Percentiles rank a stretch among this genome's conserved stretches.
Conservation (phyloP, 768 basidiomycete genomes). For the Pulveroboletus sp. region DNA sequence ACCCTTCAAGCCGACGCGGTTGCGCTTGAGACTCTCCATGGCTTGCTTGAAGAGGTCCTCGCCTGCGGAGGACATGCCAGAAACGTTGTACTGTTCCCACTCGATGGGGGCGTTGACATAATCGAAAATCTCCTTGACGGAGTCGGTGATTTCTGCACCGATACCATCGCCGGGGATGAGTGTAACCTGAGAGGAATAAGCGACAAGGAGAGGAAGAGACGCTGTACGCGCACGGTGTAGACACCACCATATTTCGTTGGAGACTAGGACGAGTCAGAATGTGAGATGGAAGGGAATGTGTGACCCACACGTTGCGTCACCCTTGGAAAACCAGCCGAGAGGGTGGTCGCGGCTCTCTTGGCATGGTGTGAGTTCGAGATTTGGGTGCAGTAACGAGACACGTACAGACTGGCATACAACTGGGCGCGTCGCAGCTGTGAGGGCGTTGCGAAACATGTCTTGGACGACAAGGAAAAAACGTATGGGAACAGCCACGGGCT, state of each 20-base stretch:
- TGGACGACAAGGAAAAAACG: constrained; percentile 18
- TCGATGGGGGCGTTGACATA: constrained; percentile 97
- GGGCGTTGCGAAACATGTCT: constrained; percentile 63
- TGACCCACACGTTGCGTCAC: constrained; percentile 64
- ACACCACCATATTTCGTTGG: constrained; percentile 91
- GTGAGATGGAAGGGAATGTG: constrained; percentile 1
- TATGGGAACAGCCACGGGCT: constrained; percentile 29
- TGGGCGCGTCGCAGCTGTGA: constrained; percentile 57
- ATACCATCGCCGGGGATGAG: constrained; percentile 98
- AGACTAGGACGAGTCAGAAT: constrained; percentile 44
- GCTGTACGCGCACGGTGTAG: constrained; percentile 64
- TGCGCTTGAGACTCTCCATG: constrained; percentile 96
- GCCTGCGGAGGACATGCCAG: constrained; percentile 90
- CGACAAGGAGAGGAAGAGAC: constrained; percentile 4
- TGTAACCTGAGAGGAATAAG: constrained; percentile 65
- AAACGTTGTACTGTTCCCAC: constrained; percentile 98
- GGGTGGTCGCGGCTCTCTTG: constrained; percentile 71
- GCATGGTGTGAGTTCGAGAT: constrained; percentile 4
- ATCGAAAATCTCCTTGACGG: constrained; percentile 99
- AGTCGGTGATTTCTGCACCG: constrained; percentile 95
- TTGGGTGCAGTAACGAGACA: constrained; percentile 10
- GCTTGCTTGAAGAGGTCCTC: constrained; percentile 96
- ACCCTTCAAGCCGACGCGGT: constrained; percentile 99
- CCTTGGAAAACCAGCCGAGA: constrained; percentile 77
- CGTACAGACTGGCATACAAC: constrained; percentile 51